These are phyloP conservation scores for Daedaleopsis sinensis DNA, from an alignment of 768 basidiomycete genomes.

Conservation along the genomic window DNA sequence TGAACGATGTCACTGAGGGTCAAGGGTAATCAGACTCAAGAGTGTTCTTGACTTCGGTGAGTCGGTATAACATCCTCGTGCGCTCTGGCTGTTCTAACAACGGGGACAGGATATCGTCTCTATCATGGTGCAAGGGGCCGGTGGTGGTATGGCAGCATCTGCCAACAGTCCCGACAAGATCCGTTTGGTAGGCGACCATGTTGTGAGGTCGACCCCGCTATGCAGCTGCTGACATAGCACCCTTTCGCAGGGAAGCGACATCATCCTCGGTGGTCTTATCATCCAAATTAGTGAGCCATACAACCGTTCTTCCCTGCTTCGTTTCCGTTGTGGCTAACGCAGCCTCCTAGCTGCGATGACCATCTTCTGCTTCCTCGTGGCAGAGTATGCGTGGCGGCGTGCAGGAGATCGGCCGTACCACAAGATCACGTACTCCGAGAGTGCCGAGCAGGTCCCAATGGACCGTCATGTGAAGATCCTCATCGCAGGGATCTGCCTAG, in stretches of 20 bases:
- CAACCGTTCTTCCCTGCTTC: background rate
- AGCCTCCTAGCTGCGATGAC: constrained; percentile 41
- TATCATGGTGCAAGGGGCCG: constrained; percentile 42
- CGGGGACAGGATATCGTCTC: constrained; percentile 38
- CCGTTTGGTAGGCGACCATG: constrained; percentile 7
- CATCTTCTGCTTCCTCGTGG: constrained; percentile 43
- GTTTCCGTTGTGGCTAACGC: too few relatives aligned
- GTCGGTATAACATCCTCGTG: background rate
- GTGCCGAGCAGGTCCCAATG: constrained; percentile 3
- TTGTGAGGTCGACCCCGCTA: too few relatives aligned
- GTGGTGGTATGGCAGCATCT: constrained; percentile 36
- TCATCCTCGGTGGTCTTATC: constrained; percentile 34
- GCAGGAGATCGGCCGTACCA: constrained; percentile 39
- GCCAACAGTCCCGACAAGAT: constrained; percentile 16
- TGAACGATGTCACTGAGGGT: background rate
- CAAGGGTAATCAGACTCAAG: constrained; percentile 24
- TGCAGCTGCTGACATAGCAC: background rate
- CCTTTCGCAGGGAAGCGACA: constrained; percentile 29
- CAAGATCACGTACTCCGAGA: constrained; percentile 4
- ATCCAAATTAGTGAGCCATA: constrained; percentile 30
- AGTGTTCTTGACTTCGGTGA: constrained; percentile 34
- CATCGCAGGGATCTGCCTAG: constrained; percentile 28
- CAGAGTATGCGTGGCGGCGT: constrained; percentile 50
- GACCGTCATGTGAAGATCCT: constrained; percentile 30
- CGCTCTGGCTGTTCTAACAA: constrained; percentile 1